These are phyloP conservation scores for Paramecium tetraurelia DNA, from an alignment of 73 alveolate genomes.

Conservation along the genomic window DNA sequence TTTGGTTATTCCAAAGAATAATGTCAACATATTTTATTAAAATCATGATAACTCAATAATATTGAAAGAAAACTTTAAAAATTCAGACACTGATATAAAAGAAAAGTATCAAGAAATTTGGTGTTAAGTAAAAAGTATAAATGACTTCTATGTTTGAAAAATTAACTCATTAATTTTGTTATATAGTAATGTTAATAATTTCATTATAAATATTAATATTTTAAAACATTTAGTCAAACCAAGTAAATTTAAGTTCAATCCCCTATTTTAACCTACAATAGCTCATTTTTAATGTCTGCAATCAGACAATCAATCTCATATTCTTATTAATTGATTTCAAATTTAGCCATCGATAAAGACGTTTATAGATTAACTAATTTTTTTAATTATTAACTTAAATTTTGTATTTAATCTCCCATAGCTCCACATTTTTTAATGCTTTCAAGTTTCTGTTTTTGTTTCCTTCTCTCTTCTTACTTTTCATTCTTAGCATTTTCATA, in stretches of 20 bases:
- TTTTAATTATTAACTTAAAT: not conserved
- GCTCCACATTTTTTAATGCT: not conserved
- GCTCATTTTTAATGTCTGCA: not conserved
- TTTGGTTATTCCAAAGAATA: slow-evolving; percentile 26
- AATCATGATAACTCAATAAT: not conserved
- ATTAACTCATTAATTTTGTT: not conserved
- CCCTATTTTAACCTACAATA: not conserved
- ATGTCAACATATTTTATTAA: slow-evolving; percentile 19
- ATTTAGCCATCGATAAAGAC: not conserved
- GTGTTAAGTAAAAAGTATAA: not conserved
- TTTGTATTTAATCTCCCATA: not conserved
- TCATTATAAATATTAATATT: not conserved
- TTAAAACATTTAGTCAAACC: not conserved
- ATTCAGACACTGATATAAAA: not conserved
- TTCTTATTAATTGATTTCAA: not conserved
- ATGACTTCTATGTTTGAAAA: not conserved
- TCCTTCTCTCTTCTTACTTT: not conserved
- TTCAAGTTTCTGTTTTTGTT: not conserved
- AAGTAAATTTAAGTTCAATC: not conserved
- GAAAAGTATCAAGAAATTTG: not conserved
- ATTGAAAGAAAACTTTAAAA: not conserved
- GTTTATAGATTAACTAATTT: not conserved
- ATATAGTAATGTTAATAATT: not conserved
- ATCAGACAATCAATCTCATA: not conserved
- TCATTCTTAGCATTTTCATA: not conserved